Evolutionary conservation across 768 basidiomycete species (phyloP).

Genomic region (Mycena leptocephala): DNA sequence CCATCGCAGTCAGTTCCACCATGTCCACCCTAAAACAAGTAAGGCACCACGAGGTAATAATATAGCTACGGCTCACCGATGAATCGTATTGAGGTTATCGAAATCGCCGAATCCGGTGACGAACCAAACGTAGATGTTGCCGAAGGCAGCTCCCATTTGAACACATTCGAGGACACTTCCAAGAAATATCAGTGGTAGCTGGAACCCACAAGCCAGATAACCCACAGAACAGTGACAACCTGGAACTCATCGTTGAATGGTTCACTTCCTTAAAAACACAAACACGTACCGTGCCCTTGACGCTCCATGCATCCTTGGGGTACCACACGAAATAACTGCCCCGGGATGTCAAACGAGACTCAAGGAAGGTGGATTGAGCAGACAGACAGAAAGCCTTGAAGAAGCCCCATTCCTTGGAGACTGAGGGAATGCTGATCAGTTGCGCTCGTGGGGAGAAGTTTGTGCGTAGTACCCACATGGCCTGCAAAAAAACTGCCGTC

Average conservation of each 20-base stretch:
- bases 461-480: no score
- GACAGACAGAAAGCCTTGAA: conserved; percentile 15
- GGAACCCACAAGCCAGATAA: background rate
- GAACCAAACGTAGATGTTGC: conserved; percentile 23
- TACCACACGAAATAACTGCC: conserved; percentile 19
- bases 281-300: conserved; percentile 9
- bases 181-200: background rate
- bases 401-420: conserved; percentile 13
- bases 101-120: conserved; percentile 17
- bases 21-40: conserved; percentile 1
- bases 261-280: background rate
- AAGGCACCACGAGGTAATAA: background rate
- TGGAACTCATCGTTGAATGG: no score
- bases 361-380: background rate
- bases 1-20: conserved; percentile 11
- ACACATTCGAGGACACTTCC: conserved; percentile 10
- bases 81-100: conserved; percentile 9
- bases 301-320: conserved; percentile 8
- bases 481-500: no score
- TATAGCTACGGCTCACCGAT: background rate
- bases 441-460: no score
- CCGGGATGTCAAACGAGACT: background rate
- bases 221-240: no score
- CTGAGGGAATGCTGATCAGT: no score
- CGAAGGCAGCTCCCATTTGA: conserved; percentile 6